Evolutionary conservation across 208 protist genomes (phyloP), one percentile per base, ranked within the genome.

Genomic region (Acanthamoeba castellanii): DNA sequence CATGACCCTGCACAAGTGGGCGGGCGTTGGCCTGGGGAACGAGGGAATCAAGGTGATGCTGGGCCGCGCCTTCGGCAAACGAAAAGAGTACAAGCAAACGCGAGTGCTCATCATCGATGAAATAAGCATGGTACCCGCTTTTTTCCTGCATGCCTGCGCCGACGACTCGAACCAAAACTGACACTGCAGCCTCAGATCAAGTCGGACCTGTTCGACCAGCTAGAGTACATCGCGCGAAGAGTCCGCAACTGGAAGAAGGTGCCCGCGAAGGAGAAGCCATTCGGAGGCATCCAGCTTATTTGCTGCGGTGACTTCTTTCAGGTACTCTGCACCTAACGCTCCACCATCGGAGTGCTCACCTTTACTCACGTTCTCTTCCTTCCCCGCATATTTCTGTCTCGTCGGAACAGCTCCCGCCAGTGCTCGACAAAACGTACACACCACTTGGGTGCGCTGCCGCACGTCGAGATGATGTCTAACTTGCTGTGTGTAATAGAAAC

Each of bases 221-320:
- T 84, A 7, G 74, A 84, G 42, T 84, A 74, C 55, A 84, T 96
- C 32, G 89, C 81, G 30, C 70, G 94, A 22, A 14, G 32, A 22
- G 93, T 96, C 0, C 55, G 95, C 25, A 70, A 84, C 42, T 84
- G 74, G 74, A 52, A 84, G 25, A 55, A 22, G 30, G 13, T 57
- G 22, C 42, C 34, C 3, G 89, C 20, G 30, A 95, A 72, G 18
- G 42, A 93, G n/a, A 45, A 82, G 42, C 95, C 95, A 8, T 96
- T 96, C 61, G 95, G 95, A 9, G 95, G 95, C 32, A 94, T 96
- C 30, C 95, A 96, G 90, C 42, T 96, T 1, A 78, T 96, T 42
- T 74, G 96, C 59, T 96, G 72, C 34, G 95, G 95, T 22, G 95
- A 96, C 74, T 96, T 96, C 66, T 97, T 68, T 59, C 96, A 97